These are phyloP conservation scores for Rhodotorula sp. DNA, from an alignment of 1,284 basidiomycete genomes.

Conservation along the genomic window DNA sequence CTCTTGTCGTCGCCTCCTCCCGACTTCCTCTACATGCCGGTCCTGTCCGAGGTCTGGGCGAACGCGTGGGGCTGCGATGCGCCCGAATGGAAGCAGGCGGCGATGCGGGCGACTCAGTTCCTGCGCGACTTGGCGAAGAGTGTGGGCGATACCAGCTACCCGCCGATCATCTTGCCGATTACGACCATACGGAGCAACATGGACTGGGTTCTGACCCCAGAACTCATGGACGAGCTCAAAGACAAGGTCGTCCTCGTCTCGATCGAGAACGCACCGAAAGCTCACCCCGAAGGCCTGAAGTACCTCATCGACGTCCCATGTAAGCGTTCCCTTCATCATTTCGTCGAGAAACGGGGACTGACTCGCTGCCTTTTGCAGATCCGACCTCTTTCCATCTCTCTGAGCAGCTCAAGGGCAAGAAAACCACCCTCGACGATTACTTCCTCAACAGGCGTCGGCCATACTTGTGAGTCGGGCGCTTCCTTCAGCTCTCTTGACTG, in stretches of 20 bases:
- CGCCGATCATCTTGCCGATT: constrained; percentile 35
- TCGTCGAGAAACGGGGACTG: background rate
- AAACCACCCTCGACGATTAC: constrained; percentile 26
- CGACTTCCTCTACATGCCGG: constrained; percentile 40
- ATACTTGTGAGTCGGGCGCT: background rate
- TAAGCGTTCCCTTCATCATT: background rate
- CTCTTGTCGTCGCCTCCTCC: constrained; percentile 31
- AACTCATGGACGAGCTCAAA: constrained; percentile 39
- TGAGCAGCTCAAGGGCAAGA: constrained; percentile 8
- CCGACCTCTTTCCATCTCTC: constrained; percentile 40
- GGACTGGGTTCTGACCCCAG: constrained; percentile 30
- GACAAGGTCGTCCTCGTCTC: constrained; percentile 37
- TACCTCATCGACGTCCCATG: constrained; percentile 41
- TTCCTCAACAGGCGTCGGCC: constrained; percentile 30
- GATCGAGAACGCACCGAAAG: constrained; percentile 39
- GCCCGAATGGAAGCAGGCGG: constrained; percentile 20
- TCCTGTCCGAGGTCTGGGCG: constrained; percentile 33
- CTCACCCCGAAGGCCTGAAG: constrained; percentile 26
- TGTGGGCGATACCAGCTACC: constrained; percentile 33
- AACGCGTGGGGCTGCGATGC: constrained; percentile 38
- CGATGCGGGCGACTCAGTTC: constrained; percentile 33
- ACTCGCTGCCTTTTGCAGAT: constrained; percentile 6
- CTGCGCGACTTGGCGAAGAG: constrained; percentile 28
- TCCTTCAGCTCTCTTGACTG: background rate
- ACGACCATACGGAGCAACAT: constrained; percentile 33